phyloP scores from a whole-genome alignment of 495 filamentous ascomycete species.

The Penicillium flavigenum region DNA sequence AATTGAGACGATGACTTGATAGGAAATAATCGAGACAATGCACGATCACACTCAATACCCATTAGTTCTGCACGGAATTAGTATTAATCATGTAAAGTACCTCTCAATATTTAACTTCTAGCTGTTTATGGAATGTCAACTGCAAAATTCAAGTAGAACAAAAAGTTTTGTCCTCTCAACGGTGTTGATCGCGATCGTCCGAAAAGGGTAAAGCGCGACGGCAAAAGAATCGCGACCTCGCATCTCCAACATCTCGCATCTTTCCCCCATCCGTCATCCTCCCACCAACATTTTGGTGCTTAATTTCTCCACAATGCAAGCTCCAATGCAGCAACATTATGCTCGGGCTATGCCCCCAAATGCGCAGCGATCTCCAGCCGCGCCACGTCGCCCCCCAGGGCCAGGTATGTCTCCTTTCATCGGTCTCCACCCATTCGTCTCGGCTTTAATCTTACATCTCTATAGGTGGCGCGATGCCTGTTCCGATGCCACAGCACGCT shows the following conservation, averaged over 20 bases:
- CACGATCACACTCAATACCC: conserved; percentile 10
- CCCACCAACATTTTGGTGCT: conserved; percentile 11
- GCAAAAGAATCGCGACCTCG: conserved; percentile 44
- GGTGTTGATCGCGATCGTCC: conserved; percentile 22
- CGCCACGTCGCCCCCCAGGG: conserved; percentile 44
- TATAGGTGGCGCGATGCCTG: conserved; percentile 37
- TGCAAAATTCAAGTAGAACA: background rate
- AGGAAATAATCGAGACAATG: conserved; percentile 27
- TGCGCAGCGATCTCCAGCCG: conserved; percentile 47
- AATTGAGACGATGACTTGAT: conserved; percentile 20
- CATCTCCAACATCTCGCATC: conserved; percentile 25
- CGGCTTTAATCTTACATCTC: conserved; percentile 19
- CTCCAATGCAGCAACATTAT: conserved; percentile 47
- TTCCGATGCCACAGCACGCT: conserved; percentile 41
- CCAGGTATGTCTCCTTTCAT: conserved; percentile 37
- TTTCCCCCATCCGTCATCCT: conserved; percentile 21
- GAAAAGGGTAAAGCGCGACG: conserved; percentile 45
- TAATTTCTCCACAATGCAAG: conserved; percentile 37
- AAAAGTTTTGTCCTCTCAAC: background rate
- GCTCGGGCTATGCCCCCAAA: conserved; percentile 44
- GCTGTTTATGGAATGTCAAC: background rate
- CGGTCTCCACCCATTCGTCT: conserved; percentile 10
- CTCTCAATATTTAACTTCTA: no score
- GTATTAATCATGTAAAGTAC: background rate
- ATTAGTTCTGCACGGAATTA: background rate